Evolutionary conservation across 768 basidiomycete species (phyloP).

Genomic region (Naematelia aurantialba): DNA sequence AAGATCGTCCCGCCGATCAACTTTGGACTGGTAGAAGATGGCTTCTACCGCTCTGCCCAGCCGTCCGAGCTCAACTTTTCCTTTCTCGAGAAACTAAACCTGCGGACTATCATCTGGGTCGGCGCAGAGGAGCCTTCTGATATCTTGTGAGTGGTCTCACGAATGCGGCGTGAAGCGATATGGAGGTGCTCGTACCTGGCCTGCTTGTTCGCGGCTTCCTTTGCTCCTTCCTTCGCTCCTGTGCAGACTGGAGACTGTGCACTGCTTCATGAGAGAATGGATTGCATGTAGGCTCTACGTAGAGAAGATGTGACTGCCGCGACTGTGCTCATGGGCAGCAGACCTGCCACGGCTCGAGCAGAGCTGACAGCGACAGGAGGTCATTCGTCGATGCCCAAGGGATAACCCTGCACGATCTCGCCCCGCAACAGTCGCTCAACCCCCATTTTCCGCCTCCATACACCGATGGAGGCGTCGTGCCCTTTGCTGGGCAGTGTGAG

Average conservation of each 20-base stretch:
- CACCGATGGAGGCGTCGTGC: constrained; percentile 38
- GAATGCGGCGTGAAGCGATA: too few species aligned
- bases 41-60: constrained; percentile 50
- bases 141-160: constrained; percentile 44
- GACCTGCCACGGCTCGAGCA: not conserved
- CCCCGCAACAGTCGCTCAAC: constrained; percentile 39
- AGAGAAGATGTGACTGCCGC: too few species aligned
- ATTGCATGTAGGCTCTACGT: too few species aligned
- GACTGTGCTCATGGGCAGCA: too few species aligned
- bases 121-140: constrained; percentile 51
- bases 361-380: constrained; percentile 7
- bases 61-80: constrained; percentile 58
- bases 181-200: too few species aligned
- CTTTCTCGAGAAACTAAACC: constrained; percentile 54
- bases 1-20: constrained; percentile 49
- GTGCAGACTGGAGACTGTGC: too few species aligned
- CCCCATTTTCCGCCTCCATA: constrained; percentile 46
- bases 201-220: too few species aligned
- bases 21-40: constrained; percentile 51
- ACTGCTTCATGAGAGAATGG: constrained; percentile 1
- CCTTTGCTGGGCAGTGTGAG: constrained; percentile 38
- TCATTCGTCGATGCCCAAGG: constrained; percentile 47
- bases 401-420: constrained; percentile 48
- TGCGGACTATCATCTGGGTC: constrained; percentile 49
- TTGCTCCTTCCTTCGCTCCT: too few species aligned